phyloP scores from a whole-genome alignment of 805 yeast genomes.

The Phaffomyces antillensis region DNA sequence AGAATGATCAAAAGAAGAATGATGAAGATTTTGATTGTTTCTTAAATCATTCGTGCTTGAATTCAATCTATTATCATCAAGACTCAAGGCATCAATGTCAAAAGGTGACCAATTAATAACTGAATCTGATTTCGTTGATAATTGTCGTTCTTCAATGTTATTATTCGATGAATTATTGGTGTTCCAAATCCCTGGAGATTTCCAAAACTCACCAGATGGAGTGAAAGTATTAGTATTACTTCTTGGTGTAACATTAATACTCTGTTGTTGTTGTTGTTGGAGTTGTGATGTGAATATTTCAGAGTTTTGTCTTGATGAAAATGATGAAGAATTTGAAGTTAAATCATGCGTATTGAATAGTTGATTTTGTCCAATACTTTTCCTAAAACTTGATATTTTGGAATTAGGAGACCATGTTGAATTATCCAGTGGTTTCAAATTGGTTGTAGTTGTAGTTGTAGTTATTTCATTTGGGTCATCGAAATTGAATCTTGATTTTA shows the following conservation, averaged over 20 bases:
- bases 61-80: slow-evolving; percentile 12
- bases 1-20: slow-evolving; percentile 5
- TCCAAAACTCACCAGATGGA: slow-evolving; percentile 10
- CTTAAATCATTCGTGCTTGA: background rate
- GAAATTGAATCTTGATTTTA: slow-evolving; percentile 6
- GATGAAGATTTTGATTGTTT: slow-evolving; percentile 1
- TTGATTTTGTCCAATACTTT: slow-evolving; percentile 7
- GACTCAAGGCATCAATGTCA: slow-evolving; percentile 15
- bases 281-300: slow-evolving; percentile 5
- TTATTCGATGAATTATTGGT: too few relatives aligned
- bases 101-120: slow-evolving; percentile 22
- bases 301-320: slow-evolving; percentile 10
- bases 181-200: slow-evolving; percentile 21
- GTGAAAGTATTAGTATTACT: background rate
- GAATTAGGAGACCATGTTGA: slow-evolving; percentile 19
- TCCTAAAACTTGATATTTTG: slow-evolving; percentile 22
- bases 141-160: slow-evolving; percentile 16
- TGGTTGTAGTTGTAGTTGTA: background rate
- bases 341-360: slow-evolving; percentile 4
- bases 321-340: slow-evolving; percentile 2
- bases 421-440: background rate
- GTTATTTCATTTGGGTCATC: background rate
- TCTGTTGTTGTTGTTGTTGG: background rate
- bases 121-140: slow-evolving; percentile 22
- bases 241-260: background rate